Conservation (phyloP, 495 filamentous ascomycete genomes). For the Aspergillus baeticus region DNA sequence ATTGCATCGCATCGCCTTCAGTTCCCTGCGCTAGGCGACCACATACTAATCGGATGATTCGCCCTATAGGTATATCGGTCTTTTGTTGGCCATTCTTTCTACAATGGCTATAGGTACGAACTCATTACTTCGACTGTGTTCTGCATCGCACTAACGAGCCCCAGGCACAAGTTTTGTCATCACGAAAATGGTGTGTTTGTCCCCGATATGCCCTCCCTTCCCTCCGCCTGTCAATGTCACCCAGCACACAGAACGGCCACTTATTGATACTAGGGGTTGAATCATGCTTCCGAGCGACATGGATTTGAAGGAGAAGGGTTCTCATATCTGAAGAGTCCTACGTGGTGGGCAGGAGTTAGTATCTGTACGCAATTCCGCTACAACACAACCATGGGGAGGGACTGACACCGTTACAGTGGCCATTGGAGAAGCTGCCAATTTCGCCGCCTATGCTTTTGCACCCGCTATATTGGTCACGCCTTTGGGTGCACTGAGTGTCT, state of each 20-base stretch:
- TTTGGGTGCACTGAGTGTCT: conserved; percentile 84
- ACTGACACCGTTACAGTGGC: conserved; percentile 54
- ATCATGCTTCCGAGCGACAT: conserved; percentile 82
- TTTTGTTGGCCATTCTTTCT: conserved; percentile 83
- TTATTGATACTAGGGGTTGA: conserved; percentile 65
- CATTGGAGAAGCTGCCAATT: conserved; percentile 89
- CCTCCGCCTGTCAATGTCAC: conserved; percentile 2
- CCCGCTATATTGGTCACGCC: conserved; percentile 97
- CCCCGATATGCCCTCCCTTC: conserved; percentile 12
- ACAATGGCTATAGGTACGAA: conserved; percentile 88
- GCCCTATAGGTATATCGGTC: conserved; percentile 77
- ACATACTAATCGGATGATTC: conserved; percentile 33
- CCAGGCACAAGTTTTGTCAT: conserved; percentile 90
- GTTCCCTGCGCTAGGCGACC: conserved; percentile 12
- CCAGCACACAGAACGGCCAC: not conserved
- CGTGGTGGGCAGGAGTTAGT: conserved; percentile 93
- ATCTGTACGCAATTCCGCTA: conserved; percentile 62
- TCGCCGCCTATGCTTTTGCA: conserved; percentile 96
- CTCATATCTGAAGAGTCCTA: conserved; percentile 84
- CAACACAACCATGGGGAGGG: not conserved
- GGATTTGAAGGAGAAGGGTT: conserved; percentile 98
- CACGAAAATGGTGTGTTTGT: conserved; percentile 74
- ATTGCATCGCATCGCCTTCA: not conserved
- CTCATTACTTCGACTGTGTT: conserved; percentile 9
- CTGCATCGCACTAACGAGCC: conserved; percentile 17